Evolutionary conservation across 2,329 filamentous ascomycete genomes (phyloP).

Genomic region (Neurospora sp.): DNA sequence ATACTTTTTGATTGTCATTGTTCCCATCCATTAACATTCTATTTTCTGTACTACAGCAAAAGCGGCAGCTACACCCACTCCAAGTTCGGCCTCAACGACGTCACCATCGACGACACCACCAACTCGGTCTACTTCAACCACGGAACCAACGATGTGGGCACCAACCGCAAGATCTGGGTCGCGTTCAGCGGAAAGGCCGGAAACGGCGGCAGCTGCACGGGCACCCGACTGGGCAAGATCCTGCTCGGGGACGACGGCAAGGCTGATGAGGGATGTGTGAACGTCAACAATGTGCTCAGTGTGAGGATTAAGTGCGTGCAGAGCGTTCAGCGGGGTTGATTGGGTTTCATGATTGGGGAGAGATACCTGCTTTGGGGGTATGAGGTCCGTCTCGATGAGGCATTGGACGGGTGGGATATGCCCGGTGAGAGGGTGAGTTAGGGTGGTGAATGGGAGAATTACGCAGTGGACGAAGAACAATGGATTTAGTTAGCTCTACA

Average conservation of each 20-base stretch:
- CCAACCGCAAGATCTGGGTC: conserved; percentile 63
- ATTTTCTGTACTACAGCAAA: background rate
- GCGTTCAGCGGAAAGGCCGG: conserved; percentile 58
- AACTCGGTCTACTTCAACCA: background rate
- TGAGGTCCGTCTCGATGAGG: background rate
- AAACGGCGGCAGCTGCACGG: conserved; percentile 56
- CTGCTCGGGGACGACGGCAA: conserved; percentile 49
- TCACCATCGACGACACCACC: background rate
- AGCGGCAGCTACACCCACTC: accelerated
- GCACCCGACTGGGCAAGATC: background rate
- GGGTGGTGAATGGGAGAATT: too few species aligned
- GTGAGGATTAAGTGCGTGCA: background rate
- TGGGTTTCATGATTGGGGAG: background rate
- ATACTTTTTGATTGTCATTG: background rate
- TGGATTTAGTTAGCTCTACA: accelerated
- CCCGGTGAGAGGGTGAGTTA: too few species aligned
- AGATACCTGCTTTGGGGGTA: background rate
- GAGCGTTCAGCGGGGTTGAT: background rate
- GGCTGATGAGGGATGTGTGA: conserved; percentile 34
- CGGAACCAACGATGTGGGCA: too few species aligned
- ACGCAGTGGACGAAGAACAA: background rate
- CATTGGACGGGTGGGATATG: background rate
- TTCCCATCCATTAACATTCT: background rate
- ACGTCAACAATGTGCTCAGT: background rate
- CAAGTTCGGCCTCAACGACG: background rate